Evolutionary conservation across 2,329 filamentous ascomycete species (phyloP).

Genomic region (Thelonectria discophora): DNA sequence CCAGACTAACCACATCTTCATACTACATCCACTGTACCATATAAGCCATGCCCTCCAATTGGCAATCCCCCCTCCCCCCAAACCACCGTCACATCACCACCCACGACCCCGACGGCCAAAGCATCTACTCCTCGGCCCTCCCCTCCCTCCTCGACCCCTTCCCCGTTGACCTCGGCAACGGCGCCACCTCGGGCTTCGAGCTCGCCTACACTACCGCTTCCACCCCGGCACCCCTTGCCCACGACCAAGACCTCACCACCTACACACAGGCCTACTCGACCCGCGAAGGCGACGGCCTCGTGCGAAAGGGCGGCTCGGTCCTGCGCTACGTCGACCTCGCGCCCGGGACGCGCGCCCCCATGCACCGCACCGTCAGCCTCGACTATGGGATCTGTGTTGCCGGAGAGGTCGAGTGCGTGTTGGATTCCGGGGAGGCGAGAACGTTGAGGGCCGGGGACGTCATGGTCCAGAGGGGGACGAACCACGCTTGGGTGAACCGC

Average conservation of each 20-base stretch:
- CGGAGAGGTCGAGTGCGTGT: conserved; percentile 20
- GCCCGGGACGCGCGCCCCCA: conserved; percentile 7
- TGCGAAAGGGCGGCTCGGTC: conserved; percentile 15
- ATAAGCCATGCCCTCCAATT: conserved; percentile 2
- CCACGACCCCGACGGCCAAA: conserved; percentile 3
- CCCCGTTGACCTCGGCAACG: conserved; percentile 4
- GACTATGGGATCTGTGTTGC: conserved; percentile 19
- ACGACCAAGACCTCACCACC: conserved; percentile 11
- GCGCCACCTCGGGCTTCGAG: conserved; percentile 2
- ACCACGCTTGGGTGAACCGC: conserved; percentile 22
- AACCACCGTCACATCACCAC: conserved; percentile 11
- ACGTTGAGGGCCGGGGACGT: conserved; percentile 6
- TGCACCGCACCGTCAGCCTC: conserved; percentile 27
- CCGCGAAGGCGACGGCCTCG: conserved; percentile 7
- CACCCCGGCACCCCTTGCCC: conserved; percentile 4
- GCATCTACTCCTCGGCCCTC: conserved; percentile 1
- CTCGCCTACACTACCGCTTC: conserved; percentile 5
- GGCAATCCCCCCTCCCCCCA: conserved; percentile 7
- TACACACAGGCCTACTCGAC: conserved; percentile 5
- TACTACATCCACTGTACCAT: too few species aligned
- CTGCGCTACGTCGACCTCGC: conserved; percentile 18
- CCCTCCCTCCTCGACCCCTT: not conserved
- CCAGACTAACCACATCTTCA: too few species aligned
- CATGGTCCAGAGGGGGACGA: conserved; percentile 23
- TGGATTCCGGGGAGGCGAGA: conserved; percentile 20